Percentiles rank a stretch among this genome's conserved stretches.
Evolutionary conservation across 208 protist genomes (phyloP).

Genomic region (Zelonia costaricensis): DNA sequence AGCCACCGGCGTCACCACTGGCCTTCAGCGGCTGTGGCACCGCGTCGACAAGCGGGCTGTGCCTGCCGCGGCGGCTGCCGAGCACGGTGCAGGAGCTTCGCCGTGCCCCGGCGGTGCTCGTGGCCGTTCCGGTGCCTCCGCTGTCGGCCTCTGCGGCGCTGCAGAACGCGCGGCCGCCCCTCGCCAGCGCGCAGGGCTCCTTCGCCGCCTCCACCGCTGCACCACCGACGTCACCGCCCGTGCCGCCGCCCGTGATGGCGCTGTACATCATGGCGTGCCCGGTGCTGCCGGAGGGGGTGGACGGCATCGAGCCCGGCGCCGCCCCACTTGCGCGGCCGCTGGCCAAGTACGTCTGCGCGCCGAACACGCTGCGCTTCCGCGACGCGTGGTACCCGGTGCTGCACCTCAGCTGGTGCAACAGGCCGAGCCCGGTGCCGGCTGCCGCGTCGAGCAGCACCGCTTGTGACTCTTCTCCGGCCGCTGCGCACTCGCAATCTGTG

Average conservation of each 20-base stretch:
- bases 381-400: slow-evolving; percentile 57
- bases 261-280: slow-evolving; percentile 30
- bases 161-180: too few species aligned
- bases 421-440: background rate
- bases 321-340: slow-evolving; percentile 19
- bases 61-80: slow-evolving; percentile 23
- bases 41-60: background rate
- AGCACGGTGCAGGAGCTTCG: slow-evolving; percentile 7
- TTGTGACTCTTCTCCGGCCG: too few species aligned
- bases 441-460: background rate
- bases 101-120: slow-evolving; percentile 11
- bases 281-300: slow-evolving; percentile 27
- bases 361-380: slow-evolving; percentile 59
- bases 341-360: slow-evolving; percentile 31
- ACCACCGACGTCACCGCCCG: too few species aligned
- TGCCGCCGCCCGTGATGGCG: slow-evolving; percentile 5
- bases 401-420: slow-evolving; percentile 44
- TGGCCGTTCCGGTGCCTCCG: slow-evolving; percentile 19
- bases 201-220: background rate
- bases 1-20: too few species aligned
- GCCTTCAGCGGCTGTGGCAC: background rate
- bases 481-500: too few species aligned
- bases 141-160: background rate
- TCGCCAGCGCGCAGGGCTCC: too few species aligned
- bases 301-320: slow-evolving; percentile 15